Percentiles rank a stretch among this genome's conserved stretches.
Evolutionary conservation across 805 yeast species (phyloP).

Genomic region (Suhomyces canberraensis): DNA sequence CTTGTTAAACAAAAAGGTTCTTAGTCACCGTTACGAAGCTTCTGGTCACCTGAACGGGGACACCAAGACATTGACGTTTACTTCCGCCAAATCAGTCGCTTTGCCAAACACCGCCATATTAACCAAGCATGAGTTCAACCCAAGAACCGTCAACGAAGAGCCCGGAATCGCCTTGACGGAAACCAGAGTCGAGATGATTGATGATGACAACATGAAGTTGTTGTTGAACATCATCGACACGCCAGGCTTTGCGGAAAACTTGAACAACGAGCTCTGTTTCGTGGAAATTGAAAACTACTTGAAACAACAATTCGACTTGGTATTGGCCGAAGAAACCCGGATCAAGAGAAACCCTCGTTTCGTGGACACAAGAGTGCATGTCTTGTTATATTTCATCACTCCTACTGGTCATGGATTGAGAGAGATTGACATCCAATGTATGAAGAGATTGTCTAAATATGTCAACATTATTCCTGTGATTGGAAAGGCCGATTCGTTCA

Average conservation of each 20-base stretch:
- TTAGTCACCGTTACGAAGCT: constrained; percentile 55
- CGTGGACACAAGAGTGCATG: constrained; percentile 74
- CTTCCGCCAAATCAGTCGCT: constrained; percentile 54
- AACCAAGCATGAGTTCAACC: constrained; percentile 57
- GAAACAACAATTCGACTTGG: constrained; percentile 75
- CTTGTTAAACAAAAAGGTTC: constrained; percentile 56
- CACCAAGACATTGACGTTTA: constrained; percentile 54
- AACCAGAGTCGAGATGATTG: constrained; percentile 56
- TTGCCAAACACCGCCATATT: constrained; percentile 53
- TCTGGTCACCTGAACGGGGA: constrained; percentile 20
- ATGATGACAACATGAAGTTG: constrained; percentile 56
- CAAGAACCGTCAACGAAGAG: constrained; percentile 57
- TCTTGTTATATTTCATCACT: constrained; percentile 72
- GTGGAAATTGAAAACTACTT: constrained; percentile 62
- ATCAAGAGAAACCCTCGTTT: constrained; percentile 83
- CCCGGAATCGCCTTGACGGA: constrained; percentile 77
- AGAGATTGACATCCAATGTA: constrained; percentile 70
- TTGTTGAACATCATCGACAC: constrained; percentile 62
- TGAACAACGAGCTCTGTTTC: constrained; percentile 66
- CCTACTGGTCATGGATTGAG: constrained; percentile 79
- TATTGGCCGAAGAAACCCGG: constrained; percentile 82
- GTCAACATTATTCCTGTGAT: constrained; percentile 85
- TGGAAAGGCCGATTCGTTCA: constrained; percentile 75
- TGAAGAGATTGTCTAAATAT: constrained; percentile 63
- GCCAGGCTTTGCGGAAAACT: constrained; percentile 76